Evolutionary conservation across 305 asterid genomes (phyloP).

Genomic region (Fraxinus xanthoxyloides): DNA sequence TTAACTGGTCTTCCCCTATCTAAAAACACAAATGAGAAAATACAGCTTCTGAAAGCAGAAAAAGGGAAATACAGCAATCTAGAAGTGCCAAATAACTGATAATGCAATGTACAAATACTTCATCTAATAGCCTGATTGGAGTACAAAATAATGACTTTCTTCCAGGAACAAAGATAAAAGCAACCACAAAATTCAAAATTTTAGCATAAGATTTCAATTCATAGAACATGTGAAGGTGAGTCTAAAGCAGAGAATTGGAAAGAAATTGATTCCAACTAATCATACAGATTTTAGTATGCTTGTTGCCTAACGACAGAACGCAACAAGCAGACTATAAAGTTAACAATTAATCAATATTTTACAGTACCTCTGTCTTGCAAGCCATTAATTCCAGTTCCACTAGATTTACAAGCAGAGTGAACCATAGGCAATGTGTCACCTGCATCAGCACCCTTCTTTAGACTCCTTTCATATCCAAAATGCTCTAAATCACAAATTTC

Average conservation of each 20-base stretch:
- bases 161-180: not conserved
- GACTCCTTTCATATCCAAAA: not conserved
- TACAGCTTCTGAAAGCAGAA: not conserved
- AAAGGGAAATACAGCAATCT: not conserved
- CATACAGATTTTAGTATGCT: not conserved
- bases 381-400: conserved; percentile 12
- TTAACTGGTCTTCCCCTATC: not conserved
- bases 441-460: not conserved
- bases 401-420: conserved; percentile 7
- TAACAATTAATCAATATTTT: not conserved
- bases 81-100: not conserved
- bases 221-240: not conserved
- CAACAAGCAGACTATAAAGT: not conserved
- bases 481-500: not conserved
- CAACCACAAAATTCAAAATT: not conserved
- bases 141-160: not conserved
- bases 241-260: not conserved
- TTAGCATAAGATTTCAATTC: not conserved
- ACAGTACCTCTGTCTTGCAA: not conserved
- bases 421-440: not conserved
- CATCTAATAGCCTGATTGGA: not conserved
- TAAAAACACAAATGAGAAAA: not conserved
- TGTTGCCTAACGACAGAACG: not conserved
- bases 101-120: not conserved
- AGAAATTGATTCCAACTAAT: not conserved